Percentiles rank a stretch among this genome's conserved stretches.
phyloP scores from a whole-genome alignment of 768 basidiomycete genomes.

The Psilocybe azurescens region DNA sequence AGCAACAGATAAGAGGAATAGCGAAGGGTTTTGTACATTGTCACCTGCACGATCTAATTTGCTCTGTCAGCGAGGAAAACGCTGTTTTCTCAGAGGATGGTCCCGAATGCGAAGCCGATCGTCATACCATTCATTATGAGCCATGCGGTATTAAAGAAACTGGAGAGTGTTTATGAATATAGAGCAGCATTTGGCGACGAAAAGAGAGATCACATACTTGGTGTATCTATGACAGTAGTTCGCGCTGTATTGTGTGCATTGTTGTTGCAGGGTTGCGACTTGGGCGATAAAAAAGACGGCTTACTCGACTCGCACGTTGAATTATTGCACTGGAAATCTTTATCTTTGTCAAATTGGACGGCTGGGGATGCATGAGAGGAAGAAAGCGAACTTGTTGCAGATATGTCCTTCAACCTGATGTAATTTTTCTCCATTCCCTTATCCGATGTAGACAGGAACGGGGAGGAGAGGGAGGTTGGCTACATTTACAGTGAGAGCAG shows the following conservation, averaged over 20 bases:
- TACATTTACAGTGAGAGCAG: constrained; percentile 20
- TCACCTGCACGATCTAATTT: too few relatives aligned
- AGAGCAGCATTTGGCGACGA: too few relatives aligned
- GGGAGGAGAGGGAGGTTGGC: constrained; percentile 24
- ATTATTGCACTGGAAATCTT: constrained; percentile 63
- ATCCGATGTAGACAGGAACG: constrained; percentile 9
- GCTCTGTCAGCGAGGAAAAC: too few relatives aligned
- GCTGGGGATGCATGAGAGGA: too few relatives aligned
- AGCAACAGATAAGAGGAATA: too few relatives aligned
- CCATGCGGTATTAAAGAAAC: too few relatives aligned
- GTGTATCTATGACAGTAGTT: constrained; percentile 67
- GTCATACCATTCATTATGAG: too few relatives aligned
- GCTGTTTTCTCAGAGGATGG: too few relatives aligned
- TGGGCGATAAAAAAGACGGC: constrained; percentile 47
- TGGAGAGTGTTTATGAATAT: too few relatives aligned
- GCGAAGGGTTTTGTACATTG: too few relatives aligned
- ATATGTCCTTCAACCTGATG: constrained; percentile 45
- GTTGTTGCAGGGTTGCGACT: constrained; percentile 42
- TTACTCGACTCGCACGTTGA: constrained; percentile 62
- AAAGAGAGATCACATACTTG: constrained; percentile 45
- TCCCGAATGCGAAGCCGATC: too few relatives aligned
- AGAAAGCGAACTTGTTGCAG: constrained; percentile 42
- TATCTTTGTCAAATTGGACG: neutral
- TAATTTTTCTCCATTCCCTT: neutral
- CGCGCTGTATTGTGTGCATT: constrained; percentile 38